Conservation (phyloP, 2,329 filamentous ascomycete species). For the Bisporella sp. region DNA sequence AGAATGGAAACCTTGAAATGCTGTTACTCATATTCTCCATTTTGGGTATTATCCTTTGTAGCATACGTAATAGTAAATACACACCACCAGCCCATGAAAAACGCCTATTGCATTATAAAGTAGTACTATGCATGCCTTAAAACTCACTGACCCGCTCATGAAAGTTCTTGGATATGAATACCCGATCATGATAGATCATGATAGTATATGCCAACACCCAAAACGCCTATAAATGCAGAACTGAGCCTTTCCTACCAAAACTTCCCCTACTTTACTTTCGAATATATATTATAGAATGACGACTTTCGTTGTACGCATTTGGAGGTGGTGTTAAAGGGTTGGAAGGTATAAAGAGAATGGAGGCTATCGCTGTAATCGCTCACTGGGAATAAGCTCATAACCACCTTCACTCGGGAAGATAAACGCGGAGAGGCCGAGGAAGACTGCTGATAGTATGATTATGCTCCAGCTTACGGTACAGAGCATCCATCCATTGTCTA, state of each 20-base stretch:
- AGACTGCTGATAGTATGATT: slow-evolving; percentile 45
- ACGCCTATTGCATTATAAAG: too few relatives aligned
- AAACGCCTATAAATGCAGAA: not conserved
- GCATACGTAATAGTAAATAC: too few relatives aligned
- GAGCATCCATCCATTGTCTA: slow-evolving; percentile 75
- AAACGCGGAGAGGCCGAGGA: slow-evolving; percentile 59
- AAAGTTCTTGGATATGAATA: too few relatives aligned
- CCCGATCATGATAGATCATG: too few relatives aligned
- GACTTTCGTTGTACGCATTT: too few relatives aligned
- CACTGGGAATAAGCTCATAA: slow-evolving; percentile 66
- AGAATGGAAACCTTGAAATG: too few relatives aligned
- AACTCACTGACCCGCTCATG: too few relatives aligned
- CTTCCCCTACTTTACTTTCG: not conserved
- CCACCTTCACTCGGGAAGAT: slow-evolving; percentile 74
- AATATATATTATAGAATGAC: too few relatives aligned
- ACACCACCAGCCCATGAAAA: too few relatives aligned
- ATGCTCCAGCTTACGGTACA: slow-evolving; percentile 50
- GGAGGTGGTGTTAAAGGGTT: not conserved
- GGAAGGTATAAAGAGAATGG: not conserved
- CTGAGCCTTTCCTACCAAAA: not conserved
- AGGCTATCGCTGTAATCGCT: slow-evolving; percentile 12
- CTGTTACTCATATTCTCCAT: too few relatives aligned
- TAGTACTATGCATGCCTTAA: too few relatives aligned
- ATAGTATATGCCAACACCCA: not conserved
- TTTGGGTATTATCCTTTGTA: too few relatives aligned